These are phyloP conservation scores for Phanerochaete sordida DNA, from an alignment of 768 basidiomycete species.

Conservation along the genomic window DNA sequence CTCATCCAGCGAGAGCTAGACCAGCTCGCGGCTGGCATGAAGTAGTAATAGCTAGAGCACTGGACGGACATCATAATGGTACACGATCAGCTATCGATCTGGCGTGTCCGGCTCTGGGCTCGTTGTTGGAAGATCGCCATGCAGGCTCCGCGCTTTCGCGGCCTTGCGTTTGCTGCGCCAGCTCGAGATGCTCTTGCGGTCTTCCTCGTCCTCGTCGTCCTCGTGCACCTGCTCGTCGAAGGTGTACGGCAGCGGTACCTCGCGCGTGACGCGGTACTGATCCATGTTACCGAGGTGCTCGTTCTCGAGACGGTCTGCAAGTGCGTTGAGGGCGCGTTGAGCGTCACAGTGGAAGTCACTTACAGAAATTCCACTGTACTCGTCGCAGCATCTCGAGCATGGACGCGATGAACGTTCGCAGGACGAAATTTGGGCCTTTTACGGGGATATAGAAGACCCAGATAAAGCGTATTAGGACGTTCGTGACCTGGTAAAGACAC, in stretches of 20 bases:
- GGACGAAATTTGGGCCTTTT: slow-evolving; percentile 40
- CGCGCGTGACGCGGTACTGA: slow-evolving; percentile 85
- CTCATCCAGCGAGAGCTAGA: slow-evolving; percentile 79
- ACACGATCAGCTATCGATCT: neutral
- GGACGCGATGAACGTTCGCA: slow-evolving; percentile 66
- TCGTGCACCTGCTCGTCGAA: slow-evolving; percentile 43
- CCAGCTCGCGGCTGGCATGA: slow-evolving; percentile 55
- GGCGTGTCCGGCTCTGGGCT: neutral
- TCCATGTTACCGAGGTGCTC: slow-evolving; percentile 93
- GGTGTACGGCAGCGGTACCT: slow-evolving; percentile 80
- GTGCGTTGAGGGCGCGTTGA: neutral
- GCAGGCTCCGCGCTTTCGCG: neutral
- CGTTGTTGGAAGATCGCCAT: neutral
- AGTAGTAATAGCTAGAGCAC: slow-evolving; percentile 41
- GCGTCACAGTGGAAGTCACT: slow-evolving; percentile 23
- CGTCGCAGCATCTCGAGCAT: slow-evolving; percentile 76
- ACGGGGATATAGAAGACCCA: slow-evolving; percentile 79
- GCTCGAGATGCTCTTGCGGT: slow-evolving; percentile 14
- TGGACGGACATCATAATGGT: neutral
- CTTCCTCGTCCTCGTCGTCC: slow-evolving; percentile 30
- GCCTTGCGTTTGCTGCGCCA: slow-evolving; percentile 10
- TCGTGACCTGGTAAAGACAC: slow-evolving; percentile 47
- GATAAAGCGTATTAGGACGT: slow-evolving; percentile 72
- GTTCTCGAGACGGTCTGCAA: slow-evolving; percentile 74
- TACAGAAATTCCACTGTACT: slow-evolving; percentile 92